phyloP scores from a whole-genome alignment of 2,329 filamentous ascomycete genomes.

The Aaosphaeria pasadenensis region DNA sequence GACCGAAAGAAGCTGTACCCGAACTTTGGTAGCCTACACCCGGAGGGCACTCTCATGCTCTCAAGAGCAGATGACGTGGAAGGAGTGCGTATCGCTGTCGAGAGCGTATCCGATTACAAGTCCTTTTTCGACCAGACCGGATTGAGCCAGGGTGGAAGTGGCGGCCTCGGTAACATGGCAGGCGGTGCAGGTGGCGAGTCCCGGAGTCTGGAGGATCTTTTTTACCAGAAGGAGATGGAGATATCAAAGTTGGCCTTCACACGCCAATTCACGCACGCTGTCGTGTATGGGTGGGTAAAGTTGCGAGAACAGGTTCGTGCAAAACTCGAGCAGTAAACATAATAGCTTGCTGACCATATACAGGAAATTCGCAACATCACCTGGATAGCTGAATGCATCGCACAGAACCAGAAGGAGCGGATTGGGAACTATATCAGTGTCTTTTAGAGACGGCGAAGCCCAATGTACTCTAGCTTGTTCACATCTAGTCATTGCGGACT shows the following conservation, averaged over 20 bases:
- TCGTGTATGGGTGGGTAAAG: constrained; percentile 98
- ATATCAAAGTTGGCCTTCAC: constrained; percentile 94
- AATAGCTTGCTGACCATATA: constrained; percentile 12
- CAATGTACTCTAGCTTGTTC: not conserved
- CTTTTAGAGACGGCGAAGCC: constrained; percentile 47
- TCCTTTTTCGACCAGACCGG: constrained; percentile 92
- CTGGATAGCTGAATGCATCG: constrained; percentile 99
- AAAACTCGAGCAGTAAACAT: not conserved
- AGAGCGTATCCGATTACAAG: constrained; percentile 92
- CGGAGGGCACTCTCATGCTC: constrained; percentile 92
- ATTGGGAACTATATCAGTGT: constrained; percentile 99
- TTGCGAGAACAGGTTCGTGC: constrained; percentile 84
- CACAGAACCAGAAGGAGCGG: constrained; percentile 98
- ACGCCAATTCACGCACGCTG: constrained; percentile 88
- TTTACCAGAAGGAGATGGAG: constrained; percentile 99
- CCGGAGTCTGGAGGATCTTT: constrained; percentile 92
- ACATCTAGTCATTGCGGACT: not conserved
- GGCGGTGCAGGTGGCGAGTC: constrained; percentile 76
- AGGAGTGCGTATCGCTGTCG: constrained; percentile 87
- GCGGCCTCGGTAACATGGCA: constrained; percentile 78
- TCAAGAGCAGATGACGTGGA: constrained; percentile 93
- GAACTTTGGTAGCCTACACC: constrained; percentile 83
- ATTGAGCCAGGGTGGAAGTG: constrained; percentile 68
- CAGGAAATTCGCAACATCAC: constrained; percentile 99
- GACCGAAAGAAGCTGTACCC: constrained; percentile 97